Evolutionary conservation across 139 green algal species (phyloP).

Genomic region (Chlamydomonas sp.): DNA sequence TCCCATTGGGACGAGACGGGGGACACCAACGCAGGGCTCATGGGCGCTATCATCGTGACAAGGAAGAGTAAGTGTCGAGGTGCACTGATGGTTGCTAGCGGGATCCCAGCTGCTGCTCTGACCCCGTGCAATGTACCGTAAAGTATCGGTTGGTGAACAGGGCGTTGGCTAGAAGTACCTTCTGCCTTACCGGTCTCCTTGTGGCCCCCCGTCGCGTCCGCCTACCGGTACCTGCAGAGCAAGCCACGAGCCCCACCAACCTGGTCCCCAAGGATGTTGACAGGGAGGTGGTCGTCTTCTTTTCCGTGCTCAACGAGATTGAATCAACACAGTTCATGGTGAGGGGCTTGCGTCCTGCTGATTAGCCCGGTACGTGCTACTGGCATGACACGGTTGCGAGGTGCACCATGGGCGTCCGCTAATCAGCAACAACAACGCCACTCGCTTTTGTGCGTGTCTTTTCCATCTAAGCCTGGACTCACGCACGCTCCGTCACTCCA

Average conservation of each 20-base stretch:
- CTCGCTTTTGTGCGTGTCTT: too few species aligned
- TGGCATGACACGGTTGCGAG: too few species aligned
- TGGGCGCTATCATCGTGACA: slow-evolving; percentile 71
- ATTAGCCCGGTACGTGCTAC: too few species aligned
- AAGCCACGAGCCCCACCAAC: not conserved
- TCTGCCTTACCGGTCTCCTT: not conserved
- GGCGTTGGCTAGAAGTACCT: not conserved
- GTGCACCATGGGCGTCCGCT: too few species aligned
- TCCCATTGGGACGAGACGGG: slow-evolving; percentile 40
- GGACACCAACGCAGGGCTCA: slow-evolving; percentile 72
- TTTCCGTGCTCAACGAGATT: slow-evolving; percentile 50
- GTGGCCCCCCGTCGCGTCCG: too few species aligned
- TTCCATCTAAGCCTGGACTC: too few species aligned
- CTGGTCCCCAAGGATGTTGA: slow-evolving; percentile 39
- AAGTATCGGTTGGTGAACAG: not conserved
- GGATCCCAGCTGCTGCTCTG: too few species aligned
- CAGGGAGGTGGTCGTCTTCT: slow-evolving; percentile 62
- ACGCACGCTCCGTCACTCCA: too few species aligned
- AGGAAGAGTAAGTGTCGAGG: slow-evolving; percentile 48
- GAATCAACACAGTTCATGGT: slow-evolving; percentile 35
- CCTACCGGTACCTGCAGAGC: not conserved
- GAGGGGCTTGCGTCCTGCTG: not conserved
- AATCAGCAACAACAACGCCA: too few species aligned
- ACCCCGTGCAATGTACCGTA: too few species aligned
- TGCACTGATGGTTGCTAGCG: not conserved